Base-by-base conservation (phyloP, 768 basidiomycete genomes). In the Boletus rubescentipes region DNA sequence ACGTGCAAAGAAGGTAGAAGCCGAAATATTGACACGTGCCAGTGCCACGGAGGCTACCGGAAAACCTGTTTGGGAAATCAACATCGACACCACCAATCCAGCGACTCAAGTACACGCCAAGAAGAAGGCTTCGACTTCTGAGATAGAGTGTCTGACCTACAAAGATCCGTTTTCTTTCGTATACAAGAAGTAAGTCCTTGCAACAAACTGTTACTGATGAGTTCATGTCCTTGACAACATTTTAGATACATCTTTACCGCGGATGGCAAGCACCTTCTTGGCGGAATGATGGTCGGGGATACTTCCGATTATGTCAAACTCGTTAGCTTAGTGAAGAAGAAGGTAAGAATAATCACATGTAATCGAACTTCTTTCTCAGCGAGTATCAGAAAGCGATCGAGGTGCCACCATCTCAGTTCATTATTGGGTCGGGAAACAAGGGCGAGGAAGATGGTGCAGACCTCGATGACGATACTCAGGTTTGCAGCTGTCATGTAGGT, bases 261-360 rank as follows among this genome's bases (percentile, higher is more conserved):
- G 9, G 86, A 89, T 61, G 88, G 87, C 11, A 83, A 85, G 67
- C 77, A 86, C 59, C 73, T 91, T 12, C 70, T 91, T 4, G 88
- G 88, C 12, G 88, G 88, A 4, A 87, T 88, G 80, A 86, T 89
- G 86, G 79, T 91, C n/a, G 88, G 87, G 3, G 85, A 87, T 61
- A 81, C 81, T 10, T 75, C 73, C 35, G 84, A 86, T 63, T 88
- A 83, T 61, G 78, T 83, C 52, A 87, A 88, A 67, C 75, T 89
- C 14, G 76, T 89, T n/a, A 73, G 82, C 12, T 73, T 89, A 31
- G 82, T 86, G 29, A 86, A 85, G 72, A 87, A 87, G 74, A 82
- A 82, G 73, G 84, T 41, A 18, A 62, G 49, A 31, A 32, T 16
- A 15, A 40, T 37, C 3, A 10, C 14, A 29, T 23, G 23, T 12